Evolutionary conservation across 306 rosid genomes (phyloP), one percentile per base, ranked within the genome.

Genomic region (Trichosanthes cucumerina): DNA sequence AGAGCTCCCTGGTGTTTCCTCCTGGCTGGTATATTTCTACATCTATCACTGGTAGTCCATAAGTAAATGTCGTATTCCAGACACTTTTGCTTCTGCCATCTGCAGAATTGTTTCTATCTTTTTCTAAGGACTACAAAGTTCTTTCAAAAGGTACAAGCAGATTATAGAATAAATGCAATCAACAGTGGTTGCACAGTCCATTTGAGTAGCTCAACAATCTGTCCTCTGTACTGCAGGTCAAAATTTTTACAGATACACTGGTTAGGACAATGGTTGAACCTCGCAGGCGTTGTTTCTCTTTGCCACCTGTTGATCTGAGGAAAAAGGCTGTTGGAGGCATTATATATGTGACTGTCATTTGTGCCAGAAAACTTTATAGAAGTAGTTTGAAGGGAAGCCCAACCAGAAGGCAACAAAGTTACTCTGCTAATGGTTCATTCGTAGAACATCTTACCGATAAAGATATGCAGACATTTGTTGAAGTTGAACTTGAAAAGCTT

Each of bases 201-300:
- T 73, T 74, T 31, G 78, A 74, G 39, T 74, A 9, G 46, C 78
- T 74, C 28, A 50, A 31, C 31, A 52, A 50, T 5, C 78, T 52
- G 18, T 18, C 11, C 46, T 50, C 46, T 50, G 58, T 63, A 82
- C 53, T 83, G 79, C 83, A 96, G 99, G 96, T 85, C 85, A 96
- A 92, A 82, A 78, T 88, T 80, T 88, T 88, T 39, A 84, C 89
- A 12, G 99, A 96, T 64, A 96, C 97, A 39, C 72, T 96, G 81
- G 89, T 82, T 38, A 91, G 91, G 84, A 96, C 97, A 9, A 96
- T 92, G 99, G 99, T 96, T 78, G 99, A 96, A 83, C 98, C 99
- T 83, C 93, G 89, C 52, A 91, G 99, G 9, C 96, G 93, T 10
- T 96, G 99, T 83, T 87, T 85, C 82, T 81, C 98, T 68, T 85